Base-by-base conservation (phyloP, 2,329 filamentous ascomycete species). In the Verticillium isaacii region DNA sequence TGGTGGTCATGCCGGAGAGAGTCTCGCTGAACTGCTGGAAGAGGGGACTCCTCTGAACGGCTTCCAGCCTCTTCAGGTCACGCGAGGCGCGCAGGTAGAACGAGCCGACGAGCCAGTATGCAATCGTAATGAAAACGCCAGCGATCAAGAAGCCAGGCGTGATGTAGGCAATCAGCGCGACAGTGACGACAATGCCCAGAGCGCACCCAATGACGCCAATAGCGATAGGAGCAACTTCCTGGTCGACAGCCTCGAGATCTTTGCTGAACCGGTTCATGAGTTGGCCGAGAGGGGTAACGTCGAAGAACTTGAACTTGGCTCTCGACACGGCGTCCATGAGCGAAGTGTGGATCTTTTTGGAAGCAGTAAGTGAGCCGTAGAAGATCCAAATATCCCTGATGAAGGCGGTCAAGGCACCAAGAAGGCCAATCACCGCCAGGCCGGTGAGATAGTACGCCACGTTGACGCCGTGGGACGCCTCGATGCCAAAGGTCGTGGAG, bases 1-100 rank as follows among this genome's bases (percentile, higher is more conserved):
- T 99, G 0, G 95, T 99, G 3, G 94, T 96, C 75, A 99, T 95
- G 32, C 95, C 95, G 58, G 89, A 92, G 19, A 99, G 79, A 0
- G 96, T 98, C 78, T 99, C 95, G 65, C 95, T 94, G 68, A 99
- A 99, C 68, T 98, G 95, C 75, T 99, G 95, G 78, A 97, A 99
- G 7, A 99, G 80, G 1, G 95, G 95, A 74, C 93, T 98, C 71
- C 94, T 86, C 74, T 97, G 92, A 1, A 98, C 88, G 7, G 94
- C 97, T 74, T 99, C 96, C 7, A 99, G 80, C 57, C 95, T 88
- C 80, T 99, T 99, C 61, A 99, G 83, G 72, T 98, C 95, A 66
- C 94, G 88, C n/a, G 95, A 98, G 0, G 94, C 90, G 67, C 89
- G 89, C 56, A 99, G 85, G 75, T 99, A 99, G 72, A 98, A 92